Conservation (phyloP, 495 filamentous ascomycete species). For the Recurvomyces mirabilis region DNA sequence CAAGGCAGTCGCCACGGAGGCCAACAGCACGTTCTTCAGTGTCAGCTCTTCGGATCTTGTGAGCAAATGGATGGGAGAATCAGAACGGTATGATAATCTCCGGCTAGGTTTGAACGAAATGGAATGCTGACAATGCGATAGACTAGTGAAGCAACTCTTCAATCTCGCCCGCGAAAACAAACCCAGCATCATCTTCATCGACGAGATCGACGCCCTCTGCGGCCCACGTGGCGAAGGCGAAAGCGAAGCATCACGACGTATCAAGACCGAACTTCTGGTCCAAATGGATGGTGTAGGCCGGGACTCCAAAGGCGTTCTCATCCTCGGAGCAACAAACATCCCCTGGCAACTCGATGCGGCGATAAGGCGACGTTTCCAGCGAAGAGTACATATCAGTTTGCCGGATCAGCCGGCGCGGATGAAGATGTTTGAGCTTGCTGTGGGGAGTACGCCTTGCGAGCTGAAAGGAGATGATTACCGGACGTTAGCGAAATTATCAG, state of each 20-base stretch:
- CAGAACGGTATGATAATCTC: conserved; percentile 60
- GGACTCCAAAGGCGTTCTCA: conserved; percentile 84
- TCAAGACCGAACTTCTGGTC: conserved; percentile 96
- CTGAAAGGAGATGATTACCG: conserved; percentile 67
- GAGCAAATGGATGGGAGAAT: conserved; percentile 99
- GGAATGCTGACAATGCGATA: conserved; percentile 26
- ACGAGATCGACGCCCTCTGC: conserved; percentile 95
- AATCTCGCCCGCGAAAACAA: conserved; percentile 97
- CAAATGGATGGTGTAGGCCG: conserved; percentile 99
- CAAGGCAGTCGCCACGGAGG: conserved; percentile 95
- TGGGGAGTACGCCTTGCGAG: conserved; percentile 83
- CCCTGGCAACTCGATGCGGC: conserved; percentile 99
- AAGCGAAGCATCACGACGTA: conserved; percentile 89
- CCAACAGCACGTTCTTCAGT: conserved; percentile 99
- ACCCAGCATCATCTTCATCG: conserved; percentile 97
- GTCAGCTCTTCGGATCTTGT: conserved; percentile 94
- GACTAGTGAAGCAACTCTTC: conserved; percentile 93
- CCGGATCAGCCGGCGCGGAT: conserved; percentile 81
- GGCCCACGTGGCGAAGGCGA: conserved; percentile 95
- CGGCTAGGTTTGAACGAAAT: neutral
- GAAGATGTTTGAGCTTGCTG: conserved; percentile 92
- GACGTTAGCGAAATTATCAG: conserved; percentile 65
- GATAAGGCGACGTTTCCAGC: conserved; percentile 91
- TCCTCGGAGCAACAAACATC: conserved; percentile 95
- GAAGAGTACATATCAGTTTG: conserved; percentile 86